Base-by-base conservation (phyloP, 2,329 filamentous ascomycete species). In the Pyrenochaeta sp. region DNA sequence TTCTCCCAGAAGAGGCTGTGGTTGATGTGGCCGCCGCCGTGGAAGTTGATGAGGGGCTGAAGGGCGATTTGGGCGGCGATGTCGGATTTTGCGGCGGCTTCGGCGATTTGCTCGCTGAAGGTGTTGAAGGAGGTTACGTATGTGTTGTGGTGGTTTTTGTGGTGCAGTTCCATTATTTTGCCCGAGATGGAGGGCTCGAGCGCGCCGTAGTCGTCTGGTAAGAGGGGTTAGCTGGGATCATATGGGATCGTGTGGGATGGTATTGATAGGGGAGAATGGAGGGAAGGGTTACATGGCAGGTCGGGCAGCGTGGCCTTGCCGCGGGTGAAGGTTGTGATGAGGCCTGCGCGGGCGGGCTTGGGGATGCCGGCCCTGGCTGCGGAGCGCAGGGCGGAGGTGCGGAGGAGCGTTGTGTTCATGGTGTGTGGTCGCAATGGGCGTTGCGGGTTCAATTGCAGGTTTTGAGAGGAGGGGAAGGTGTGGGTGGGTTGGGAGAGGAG, bases 151-250 rank as follows among this genome's bases (percentile, higher is more conserved):
- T 96, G 91, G 76, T 91, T 93, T 77, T 83, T 86, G 83, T 96
- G 89, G 81, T 96, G 92, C 31, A 96, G 84, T 78, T 96, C 89
- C 92, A 96, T 96, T 79, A 96, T 96, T 77, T 94, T 85, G 72
- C 88, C 88, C 35, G 88, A 92, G 77, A 96, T 82, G 69, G 81
- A 74, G 58, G 83, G 84, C 78, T 99, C 94, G 64, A 99, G 90
- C 38, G 92, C 94, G 70, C 88, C 90, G 74, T 96, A 99, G 81
- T 96, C 94, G 72, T 97, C 93, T 96, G 58, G 0, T 2, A 2
- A 1, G 0, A 3, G 7, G 15, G 7, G 40, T 61, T 36, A 56
- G 52, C 20, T 22, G 1, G n/a, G 13, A 7, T 18, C 14, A 3
- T 11, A 7, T 22, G n/a, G n/a, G n/a, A n/a, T n/a, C n/a, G n/a